These are phyloP conservation scores for Hanseniaspora jakobsenii DNA, from an alignment of 805 yeast species.

Conservation along the genomic window DNA sequence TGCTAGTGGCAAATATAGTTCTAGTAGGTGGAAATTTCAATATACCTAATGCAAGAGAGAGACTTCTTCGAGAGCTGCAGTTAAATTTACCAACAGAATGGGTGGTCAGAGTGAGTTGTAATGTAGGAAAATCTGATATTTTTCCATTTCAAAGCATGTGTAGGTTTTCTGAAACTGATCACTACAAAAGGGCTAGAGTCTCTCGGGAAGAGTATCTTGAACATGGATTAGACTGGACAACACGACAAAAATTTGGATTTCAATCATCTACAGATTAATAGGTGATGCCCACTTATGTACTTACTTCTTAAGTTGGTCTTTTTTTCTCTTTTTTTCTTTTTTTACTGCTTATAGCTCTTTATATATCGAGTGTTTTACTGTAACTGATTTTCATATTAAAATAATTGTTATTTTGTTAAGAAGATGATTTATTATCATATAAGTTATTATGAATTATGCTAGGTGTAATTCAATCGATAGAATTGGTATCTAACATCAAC, in stretches of 20 bases:
- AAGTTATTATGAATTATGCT: too few species aligned
- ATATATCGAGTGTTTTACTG: too few species aligned
- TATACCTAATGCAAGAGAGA: constrained; percentile 50
- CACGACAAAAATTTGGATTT: constrained; percentile 33
- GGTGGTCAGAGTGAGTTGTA: constrained; percentile 39
- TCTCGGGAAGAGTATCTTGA: constrained; percentile 75
- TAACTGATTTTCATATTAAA: too few species aligned
- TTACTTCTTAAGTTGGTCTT: background rate
- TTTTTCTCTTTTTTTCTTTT: background rate
- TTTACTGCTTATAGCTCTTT: too few species aligned
- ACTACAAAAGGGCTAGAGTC: constrained; percentile 42
- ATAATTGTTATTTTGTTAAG: too few species aligned
- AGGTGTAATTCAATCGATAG: too few species aligned
- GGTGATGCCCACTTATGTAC: background rate
- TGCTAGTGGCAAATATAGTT: constrained; percentile 66
- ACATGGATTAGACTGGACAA: constrained; percentile 51
- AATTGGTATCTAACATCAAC: too few species aligned
- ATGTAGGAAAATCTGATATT: constrained; percentile 30
- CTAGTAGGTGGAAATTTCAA: constrained; percentile 75
- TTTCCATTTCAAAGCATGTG: constrained; percentile 52
- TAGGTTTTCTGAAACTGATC: constrained; percentile 31
- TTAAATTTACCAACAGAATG: constrained; percentile 62
- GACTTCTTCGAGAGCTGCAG: constrained; percentile 52
- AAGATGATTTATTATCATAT: too few species aligned
- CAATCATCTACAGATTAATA: constrained; percentile 26